phyloP scores from a whole-genome alignment of 2,329 filamentous ascomycete species.

The Cytospora paraplurivora region DNA sequence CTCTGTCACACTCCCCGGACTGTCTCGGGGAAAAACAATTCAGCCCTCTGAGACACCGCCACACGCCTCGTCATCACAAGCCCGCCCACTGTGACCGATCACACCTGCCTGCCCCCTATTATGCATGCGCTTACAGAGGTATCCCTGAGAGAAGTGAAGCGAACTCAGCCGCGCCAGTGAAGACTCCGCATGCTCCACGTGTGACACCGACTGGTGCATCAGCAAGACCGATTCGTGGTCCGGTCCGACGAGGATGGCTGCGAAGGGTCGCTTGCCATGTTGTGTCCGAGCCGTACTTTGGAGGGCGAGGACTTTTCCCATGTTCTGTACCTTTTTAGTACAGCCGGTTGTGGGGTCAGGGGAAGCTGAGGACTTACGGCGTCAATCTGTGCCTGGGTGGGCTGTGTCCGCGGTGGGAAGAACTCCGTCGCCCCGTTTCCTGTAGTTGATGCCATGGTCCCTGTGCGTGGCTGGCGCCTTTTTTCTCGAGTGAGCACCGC shows the following conservation, averaged over 20 bases:
- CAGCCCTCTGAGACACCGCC: neutral
- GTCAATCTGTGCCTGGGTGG: conserved; percentile 22
- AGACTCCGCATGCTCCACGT: conserved; percentile 56
- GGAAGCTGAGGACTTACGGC: neutral
- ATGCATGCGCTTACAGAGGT: conserved; percentile 40
- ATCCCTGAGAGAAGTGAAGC: conserved; percentile 49
- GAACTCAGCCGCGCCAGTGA: conserved; percentile 52
- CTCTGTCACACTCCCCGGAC: neutral
- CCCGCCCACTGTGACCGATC: neutral
- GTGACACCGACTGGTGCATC: conserved; percentile 52
- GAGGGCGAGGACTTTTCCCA: conserved; percentile 19
- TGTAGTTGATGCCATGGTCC: neutral
- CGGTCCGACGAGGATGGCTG: conserved; percentile 49
- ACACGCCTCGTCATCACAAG: neutral
- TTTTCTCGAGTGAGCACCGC: no score
- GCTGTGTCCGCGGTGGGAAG: conserved; percentile 22
- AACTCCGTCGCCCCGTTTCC: conserved; percentile 12
- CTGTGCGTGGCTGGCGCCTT: neutral
- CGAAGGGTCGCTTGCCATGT: conserved; percentile 31
- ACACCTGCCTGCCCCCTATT: conserved; percentile 3
- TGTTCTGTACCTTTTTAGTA: conserved; percentile 10
- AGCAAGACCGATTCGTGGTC: conserved; percentile 52
- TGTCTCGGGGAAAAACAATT: neutral
- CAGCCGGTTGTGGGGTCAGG: neutral
- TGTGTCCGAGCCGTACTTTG: conserved; percentile 18